Evolutionary conservation across 2,329 filamentous ascomycete species (phyloP).

Genomic region (Fusarium pseudoanthophilum): DNA sequence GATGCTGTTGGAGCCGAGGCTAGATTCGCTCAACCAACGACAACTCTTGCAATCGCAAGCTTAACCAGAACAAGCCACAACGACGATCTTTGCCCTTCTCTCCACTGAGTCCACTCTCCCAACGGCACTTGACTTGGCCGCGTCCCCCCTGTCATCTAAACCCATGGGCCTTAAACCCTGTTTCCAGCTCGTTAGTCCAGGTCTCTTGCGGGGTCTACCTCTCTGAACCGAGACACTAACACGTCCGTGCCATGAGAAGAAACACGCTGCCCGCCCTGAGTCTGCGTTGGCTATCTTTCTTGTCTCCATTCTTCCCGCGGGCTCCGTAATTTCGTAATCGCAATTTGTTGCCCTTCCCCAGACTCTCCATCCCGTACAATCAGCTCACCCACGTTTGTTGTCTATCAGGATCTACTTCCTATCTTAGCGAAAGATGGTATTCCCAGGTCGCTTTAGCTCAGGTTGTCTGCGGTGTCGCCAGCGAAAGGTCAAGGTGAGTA

Average conservation of each 20-base stretch:
- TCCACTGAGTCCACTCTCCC: neutral
- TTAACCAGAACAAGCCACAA: constrained; percentile 19
- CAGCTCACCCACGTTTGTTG: neutral
- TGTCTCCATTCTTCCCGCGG: neutral
- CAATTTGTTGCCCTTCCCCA: constrained; percentile 12
- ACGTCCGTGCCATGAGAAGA: constrained; percentile 1
- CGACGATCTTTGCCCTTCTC: constrained; percentile 10
- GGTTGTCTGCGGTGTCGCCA: constrained; percentile 46
- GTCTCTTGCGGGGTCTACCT: neutral
- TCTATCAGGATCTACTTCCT: neutral
- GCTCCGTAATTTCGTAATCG: constrained; percentile 2
- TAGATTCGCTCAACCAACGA: neutral
- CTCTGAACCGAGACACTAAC: neutral
- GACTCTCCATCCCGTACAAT: neutral
- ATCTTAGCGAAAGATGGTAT: constrained; percentile 40
- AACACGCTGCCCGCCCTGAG: neutral
- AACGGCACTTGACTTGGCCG: constrained; percentile 9
- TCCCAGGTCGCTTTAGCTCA: constrained; percentile 47
- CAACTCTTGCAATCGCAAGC: constrained; percentile 16
- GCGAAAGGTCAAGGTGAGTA: constrained; percentile 47
- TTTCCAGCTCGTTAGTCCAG: neutral
- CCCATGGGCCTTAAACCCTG: neutral
- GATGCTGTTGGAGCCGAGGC: constrained; percentile 15
- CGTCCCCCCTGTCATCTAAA: neutral
- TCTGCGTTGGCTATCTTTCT: neutral